Percentiles rank a stretch among this genome's conserved stretches.
phyloP scores from a whole-genome alignment of 2,329 filamentous ascomycete genomes.

The Pseudopyricularia cyperi region DNA sequence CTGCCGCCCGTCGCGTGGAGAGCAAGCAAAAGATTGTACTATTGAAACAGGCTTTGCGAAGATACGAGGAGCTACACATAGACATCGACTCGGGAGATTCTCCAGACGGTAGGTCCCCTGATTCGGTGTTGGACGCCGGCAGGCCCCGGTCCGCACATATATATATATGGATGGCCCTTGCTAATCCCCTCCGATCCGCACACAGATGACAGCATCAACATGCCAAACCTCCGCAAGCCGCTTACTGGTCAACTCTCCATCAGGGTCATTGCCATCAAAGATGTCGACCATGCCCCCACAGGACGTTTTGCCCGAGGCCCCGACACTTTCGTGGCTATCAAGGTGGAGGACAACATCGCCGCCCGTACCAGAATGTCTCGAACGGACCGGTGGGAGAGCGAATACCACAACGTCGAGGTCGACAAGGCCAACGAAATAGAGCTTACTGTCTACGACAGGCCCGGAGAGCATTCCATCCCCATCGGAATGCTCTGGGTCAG shows the following conservation, averaged over 20 bases:
- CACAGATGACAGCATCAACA: conserved; percentile 88
- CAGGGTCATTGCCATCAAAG: conserved; percentile 76
- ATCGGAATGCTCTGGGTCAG: conserved; percentile 94
- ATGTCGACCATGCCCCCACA: conserved; percentile 84
- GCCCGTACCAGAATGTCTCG: conserved; percentile 76
- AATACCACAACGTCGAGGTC: conserved; percentile 83
- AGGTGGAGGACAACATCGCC: conserved; percentile 89
- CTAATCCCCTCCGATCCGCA: conserved; percentile 13
- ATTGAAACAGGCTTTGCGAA: conserved; percentile 85
- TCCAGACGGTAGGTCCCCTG: conserved; percentile 56
- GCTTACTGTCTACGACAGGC: conserved; percentile 93
- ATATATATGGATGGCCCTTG: not conserved
- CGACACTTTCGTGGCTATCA: conserved; percentile 91
- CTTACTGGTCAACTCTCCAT: conserved; percentile 82
- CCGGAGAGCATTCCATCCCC: conserved; percentile 76
- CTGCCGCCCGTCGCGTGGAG: conserved; percentile 77
- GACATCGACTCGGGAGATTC: conserved; percentile 72
- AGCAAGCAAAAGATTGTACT: conserved; percentile 97
- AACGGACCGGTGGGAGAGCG: conserved; percentile 83
- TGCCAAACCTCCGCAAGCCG: conserved; percentile 91
- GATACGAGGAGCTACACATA: conserved; percentile 95
- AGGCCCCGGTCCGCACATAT: too few relatives aligned
- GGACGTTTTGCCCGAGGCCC: conserved; percentile 78
- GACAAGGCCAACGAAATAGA: conserved; percentile 99
- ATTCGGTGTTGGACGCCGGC: not conserved